Percentiles rank a stretch among this genome's conserved stretches.
Evolutionary conservation across 148 eudicot species (phyloP).

Genomic region (Rhododendron williamsianum): DNA sequence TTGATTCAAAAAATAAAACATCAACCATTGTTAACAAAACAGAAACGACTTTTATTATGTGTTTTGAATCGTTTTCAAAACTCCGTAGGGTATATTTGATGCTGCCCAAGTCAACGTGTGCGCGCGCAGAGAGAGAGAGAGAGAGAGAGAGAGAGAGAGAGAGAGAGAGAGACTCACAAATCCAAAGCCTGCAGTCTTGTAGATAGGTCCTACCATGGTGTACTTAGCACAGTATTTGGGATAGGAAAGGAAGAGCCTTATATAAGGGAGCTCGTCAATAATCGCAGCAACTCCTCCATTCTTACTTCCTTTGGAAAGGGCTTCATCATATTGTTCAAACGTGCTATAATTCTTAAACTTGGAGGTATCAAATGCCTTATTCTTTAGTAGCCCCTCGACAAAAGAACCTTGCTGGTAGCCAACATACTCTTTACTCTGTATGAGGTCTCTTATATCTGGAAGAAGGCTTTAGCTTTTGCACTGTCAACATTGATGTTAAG

Average conservation of each 20-base stretch:
- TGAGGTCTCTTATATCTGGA: slow-evolving; percentile 39
- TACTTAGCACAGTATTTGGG: slow-evolving; percentile 23
- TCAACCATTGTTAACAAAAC: neutral
- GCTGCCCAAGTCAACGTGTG: neutral
- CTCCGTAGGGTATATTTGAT: neutral
- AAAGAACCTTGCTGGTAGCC: slow-evolving; percentile 44
- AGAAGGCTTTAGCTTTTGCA: slow-evolving; percentile 43
- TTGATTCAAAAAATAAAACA: neutral
- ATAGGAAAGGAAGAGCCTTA: slow-evolving; percentile 20
- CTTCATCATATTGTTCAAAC: slow-evolving; percentile 25
- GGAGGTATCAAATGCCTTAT: slow-evolving; percentile 10
- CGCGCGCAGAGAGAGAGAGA: neutral
- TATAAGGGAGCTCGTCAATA: slow-evolving; percentile 34
- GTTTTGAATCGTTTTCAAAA: neutral
- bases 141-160: no score
- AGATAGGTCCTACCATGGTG: slow-evolving; percentile 22
- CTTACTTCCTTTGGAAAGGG: slow-evolving; percentile 30
- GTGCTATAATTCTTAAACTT: slow-evolving; percentile 25
- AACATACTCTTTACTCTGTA: slow-evolving; percentile 27
- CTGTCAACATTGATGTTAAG: slow-evolving; percentile 56
- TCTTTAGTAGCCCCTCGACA: slow-evolving; percentile 19
- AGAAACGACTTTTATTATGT: neutral
- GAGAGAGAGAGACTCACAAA: slow-evolving; percentile 27
- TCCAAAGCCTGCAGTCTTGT: slow-evolving; percentile 34
- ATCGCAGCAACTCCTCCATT: slow-evolving; percentile 36